Conservation (phyloP, 179 eudicot genomes). For the Monotropa hypopitys region DNA sequence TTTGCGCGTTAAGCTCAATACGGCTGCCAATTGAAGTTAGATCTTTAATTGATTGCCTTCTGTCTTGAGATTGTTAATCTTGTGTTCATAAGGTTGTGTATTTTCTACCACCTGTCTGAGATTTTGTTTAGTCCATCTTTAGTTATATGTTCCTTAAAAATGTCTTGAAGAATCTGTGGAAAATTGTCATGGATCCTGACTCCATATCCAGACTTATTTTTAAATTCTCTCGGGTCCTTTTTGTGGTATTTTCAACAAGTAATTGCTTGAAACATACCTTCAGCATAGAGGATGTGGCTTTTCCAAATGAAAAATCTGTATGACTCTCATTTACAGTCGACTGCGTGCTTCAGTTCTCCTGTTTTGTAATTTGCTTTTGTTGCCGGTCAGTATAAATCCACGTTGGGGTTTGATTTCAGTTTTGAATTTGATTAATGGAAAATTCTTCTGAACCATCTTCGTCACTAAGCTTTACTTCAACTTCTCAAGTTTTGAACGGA, state of each 20-base stretch:
- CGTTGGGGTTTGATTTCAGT: neutral
- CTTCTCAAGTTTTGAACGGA: slow-evolving; percentile 16
- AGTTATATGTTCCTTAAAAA: neutral
- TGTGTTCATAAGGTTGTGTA: neutral
- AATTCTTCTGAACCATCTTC: slow-evolving; percentile 18
- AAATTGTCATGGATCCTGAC: neutral
- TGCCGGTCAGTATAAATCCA: neutral
- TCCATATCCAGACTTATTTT: neutral
- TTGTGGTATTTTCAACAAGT: neutral
- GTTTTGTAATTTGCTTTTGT: neutral
- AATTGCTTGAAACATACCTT: neutral
- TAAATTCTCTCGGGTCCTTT: neutral
- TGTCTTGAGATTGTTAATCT: neutral
- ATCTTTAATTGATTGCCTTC: slow-evolving; percentile 2
- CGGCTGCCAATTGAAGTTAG: slow-evolving; percentile 5
- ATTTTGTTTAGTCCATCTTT: neutral
- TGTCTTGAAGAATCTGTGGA: neutral
- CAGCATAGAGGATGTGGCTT: neutral
- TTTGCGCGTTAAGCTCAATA: neutral
- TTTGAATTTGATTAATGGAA: slow-evolving; percentile 4
- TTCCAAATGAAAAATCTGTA: neutral
- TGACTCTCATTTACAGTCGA: neutral
- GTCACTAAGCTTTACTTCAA: slow-evolving; percentile 20
- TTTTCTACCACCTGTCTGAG: neutral
- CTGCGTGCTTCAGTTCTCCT: neutral